Base-by-base conservation (phyloP, 2,329 filamentous ascomycete species). In the Trichoderma koningii region DNA sequence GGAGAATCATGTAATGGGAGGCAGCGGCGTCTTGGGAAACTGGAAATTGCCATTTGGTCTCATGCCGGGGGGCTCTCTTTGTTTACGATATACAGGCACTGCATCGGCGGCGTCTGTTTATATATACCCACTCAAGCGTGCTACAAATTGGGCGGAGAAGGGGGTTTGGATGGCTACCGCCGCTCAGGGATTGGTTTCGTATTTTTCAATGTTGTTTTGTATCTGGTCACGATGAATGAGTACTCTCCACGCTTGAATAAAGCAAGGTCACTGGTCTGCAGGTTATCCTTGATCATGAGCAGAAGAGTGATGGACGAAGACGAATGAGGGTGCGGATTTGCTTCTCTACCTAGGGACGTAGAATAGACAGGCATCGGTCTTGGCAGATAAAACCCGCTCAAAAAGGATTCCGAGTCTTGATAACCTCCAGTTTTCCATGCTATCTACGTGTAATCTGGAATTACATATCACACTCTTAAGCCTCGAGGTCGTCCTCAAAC, bases 101-200 rank as follows among this genome's bases (percentile, higher is more conserved):
- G 64, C 48, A 34, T 26, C 23, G 48, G 61, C 51, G 23, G 55
- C 64, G 66, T 62, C 67, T 63, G 64, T 57, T 10, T 55, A 52
- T 64, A 71, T 71, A 71, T 70, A 71, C 69, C 68, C 69, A 64
- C 30, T 66, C 42, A 53, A 52, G 56, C 56, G 64, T 60, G 21
- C 3, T 23, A 60, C 60, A 34, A 23, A 53, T 66, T 62, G 64
- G 67, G 63, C 61, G 52, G 38, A 21, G 50, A 28, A 38, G 19
- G 21, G 41, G 48, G 2, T 44, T 51, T 56, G 48, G 55, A 67
- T 55, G 34, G 19, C 62, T n/a, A 42, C 34, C 50, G 26, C 50
- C 30, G 19, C 21, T 19, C n/a, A 26, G 17, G 41, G 9, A 38
- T 14, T 38, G 12, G 34, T 12, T 26, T 30, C 23, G 6, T 19